A percentile compares a stretch with the other conserved stretches of the same genome.
Conservation (phyloP, 2,329 filamentous ascomycete species). For the Exophiala xenobiotica region DNA sequence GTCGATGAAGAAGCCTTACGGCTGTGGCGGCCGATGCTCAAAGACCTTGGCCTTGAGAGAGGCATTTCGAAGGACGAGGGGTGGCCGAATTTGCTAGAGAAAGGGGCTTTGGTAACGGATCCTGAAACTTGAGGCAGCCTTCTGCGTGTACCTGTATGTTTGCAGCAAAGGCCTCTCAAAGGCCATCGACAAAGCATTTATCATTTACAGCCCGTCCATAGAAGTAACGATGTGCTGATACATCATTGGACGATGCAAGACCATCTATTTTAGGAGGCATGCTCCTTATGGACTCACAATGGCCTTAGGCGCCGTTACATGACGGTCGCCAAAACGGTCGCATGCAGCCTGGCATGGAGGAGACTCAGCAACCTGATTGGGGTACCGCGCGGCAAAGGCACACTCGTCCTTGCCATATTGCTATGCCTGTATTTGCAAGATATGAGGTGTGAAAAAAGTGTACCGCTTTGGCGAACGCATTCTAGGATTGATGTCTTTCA, state of each 20-base stretch:
- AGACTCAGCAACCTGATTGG: not conserved
- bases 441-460: no score
- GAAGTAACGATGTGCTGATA: not conserved
- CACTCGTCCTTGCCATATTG: not conserved
- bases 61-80: no score
- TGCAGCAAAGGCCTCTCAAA: not conserved
- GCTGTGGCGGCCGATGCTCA: slow-evolving; percentile 2
- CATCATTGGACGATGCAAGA: not conserved
- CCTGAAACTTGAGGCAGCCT: no score
- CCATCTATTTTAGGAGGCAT: not conserved
- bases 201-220: no score
- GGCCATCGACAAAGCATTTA: not conserved
- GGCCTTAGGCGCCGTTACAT: not conserved
- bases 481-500: no score
- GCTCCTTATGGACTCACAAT: not conserved
- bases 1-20: slow-evolving; percentile 8
- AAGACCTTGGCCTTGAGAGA: not conserved
- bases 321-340: not conserved
- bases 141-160: no score
- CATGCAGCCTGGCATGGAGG: not conserved
- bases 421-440: not conserved
- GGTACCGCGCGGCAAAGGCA: not conserved
- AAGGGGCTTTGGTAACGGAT: no score
- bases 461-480: no score
- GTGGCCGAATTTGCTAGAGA: no score